Percentiles rank a stretch among this genome's conserved stretches.
These are phyloP conservation scores for Rhizoctonia solani DNA, from an alignment of 1,284 basidiomycete genomes.

Conservation along the genomic window DNA sequence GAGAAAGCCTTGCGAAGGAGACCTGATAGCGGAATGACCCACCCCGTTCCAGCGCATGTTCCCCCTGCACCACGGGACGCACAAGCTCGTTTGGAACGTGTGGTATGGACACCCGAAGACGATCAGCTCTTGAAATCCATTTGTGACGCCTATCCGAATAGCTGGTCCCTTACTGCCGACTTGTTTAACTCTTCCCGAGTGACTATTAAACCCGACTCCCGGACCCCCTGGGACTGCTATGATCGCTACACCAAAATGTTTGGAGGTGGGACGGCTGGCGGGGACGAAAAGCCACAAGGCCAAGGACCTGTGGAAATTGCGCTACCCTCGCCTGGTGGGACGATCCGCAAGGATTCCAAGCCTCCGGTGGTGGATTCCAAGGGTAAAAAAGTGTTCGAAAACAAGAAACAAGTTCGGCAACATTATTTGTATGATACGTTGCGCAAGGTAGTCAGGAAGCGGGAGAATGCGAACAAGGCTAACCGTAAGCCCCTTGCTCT, in stretches of 20 bases:
- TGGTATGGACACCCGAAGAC: conserved; percentile 57
- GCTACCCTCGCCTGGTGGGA: conserved; percentile 26
- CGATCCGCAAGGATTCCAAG: conserved; percentile 43
- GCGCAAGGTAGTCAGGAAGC: conserved; percentile 48
- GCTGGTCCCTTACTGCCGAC: conserved; percentile 60
- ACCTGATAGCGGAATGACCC: conserved; percentile 30
- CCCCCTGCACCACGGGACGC: conserved; percentile 43
- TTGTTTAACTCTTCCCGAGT: conserved; percentile 57
- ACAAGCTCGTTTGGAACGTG: conserved; percentile 41
- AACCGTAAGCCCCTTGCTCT: conserved; percentile 41
- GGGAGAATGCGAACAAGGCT: conserved; percentile 49
- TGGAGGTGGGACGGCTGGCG: conserved; percentile 12
- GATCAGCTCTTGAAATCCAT: conserved; percentile 53
- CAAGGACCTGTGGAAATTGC: conserved; percentile 30
- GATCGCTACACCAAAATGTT: conserved; percentile 48
- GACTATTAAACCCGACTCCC: conserved; percentile 53
- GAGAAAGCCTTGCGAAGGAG: conserved; percentile 12
- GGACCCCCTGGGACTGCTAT: conserved; percentile 58
- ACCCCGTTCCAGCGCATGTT: conserved; percentile 18
- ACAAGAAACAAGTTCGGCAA: conserved; percentile 53
- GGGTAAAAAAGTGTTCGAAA: conserved; percentile 43
- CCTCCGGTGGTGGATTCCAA: conserved; percentile 48
- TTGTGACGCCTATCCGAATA: conserved; percentile 54
- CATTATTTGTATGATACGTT: conserved; percentile 53
- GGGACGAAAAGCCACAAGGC: conserved; percentile 1